A percentile compares a stretch with the other conserved stretches of the same genome.
Evolutionary conservation across 495 filamentous ascomycete genomes (phyloP).

Genomic region (Talaromyces stipitatus): DNA sequence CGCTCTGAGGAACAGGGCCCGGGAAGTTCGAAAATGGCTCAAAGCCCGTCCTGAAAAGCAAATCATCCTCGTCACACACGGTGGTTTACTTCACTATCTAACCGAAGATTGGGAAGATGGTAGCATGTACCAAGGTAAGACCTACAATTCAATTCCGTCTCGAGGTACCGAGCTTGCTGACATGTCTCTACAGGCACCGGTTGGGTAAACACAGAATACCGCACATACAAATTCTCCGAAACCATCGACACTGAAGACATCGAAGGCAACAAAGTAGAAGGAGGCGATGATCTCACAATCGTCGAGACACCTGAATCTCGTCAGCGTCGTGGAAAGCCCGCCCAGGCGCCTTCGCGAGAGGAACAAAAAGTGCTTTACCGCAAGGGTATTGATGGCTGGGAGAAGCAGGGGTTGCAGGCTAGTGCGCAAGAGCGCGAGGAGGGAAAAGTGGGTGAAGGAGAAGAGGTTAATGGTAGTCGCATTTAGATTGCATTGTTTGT

Average conservation of each 20-base stretch:
- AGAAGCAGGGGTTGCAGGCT: slow-evolving; percentile 35
- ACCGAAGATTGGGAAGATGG: slow-evolving; percentile 75
- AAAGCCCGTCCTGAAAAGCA: slow-evolving; percentile 45
- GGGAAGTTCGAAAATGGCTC: slow-evolving; percentile 59
- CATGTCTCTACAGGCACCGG: slow-evolving; percentile 51
- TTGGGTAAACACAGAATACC: slow-evolving; percentile 78
- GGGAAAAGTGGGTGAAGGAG: slow-evolving; percentile 27
- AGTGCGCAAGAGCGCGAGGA: slow-evolving; percentile 33
- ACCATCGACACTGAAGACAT: slow-evolving; percentile 27
- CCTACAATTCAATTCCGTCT: not conserved
- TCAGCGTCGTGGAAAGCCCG: slow-evolving; percentile 44
- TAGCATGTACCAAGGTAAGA: slow-evolving; percentile 42
- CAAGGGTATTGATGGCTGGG: slow-evolving; percentile 34
- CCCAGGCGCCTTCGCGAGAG: slow-evolving; percentile 26
- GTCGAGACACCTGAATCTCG: slow-evolving; percentile 56
- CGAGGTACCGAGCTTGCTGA: not conserved
- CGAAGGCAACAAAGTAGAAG: slow-evolving; percentile 24
- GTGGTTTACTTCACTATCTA: slow-evolving; percentile 66
- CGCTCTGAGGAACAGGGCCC: slow-evolving; percentile 56
- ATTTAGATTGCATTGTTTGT: no score
- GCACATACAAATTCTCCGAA: slow-evolving; percentile 63
- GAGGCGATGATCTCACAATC: slow-evolving; percentile 51
- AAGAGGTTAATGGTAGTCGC: slow-evolving; percentile 27
- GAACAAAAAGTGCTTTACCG: slow-evolving; percentile 33
- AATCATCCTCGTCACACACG: slow-evolving; percentile 71